Base-by-base conservation (phyloP, 2,329 filamentous ascomycete genomes). In the Lachnellula arida region DNA sequence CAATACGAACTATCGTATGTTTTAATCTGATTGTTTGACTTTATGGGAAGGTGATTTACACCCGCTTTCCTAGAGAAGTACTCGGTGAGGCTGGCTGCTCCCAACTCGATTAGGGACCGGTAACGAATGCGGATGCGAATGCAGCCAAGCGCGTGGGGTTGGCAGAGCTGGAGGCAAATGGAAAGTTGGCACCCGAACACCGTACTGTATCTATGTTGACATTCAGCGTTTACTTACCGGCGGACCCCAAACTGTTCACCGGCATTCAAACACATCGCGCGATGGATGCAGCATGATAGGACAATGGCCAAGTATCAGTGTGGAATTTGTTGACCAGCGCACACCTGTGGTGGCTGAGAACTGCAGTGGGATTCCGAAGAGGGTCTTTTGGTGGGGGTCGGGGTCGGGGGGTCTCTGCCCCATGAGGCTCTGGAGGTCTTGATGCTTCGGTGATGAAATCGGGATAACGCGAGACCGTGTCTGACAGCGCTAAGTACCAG, bases 301-400 rank as follows among this genome's bases (percentile, higher is more conserved):
- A 3, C 25, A 52, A 37, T 35, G 15, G 14, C 32, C 42, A 22
- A 25, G 39, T 39, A 15, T 42, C 23, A 25, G 14, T 14, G 40
- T n/a, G n/a, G 17, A 15, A 40, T 2, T 2, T 15, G 34, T 15
- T 5, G 11, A 53, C 22, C 19, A 34, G 11, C 25, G 17, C 25
- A 14, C n/a, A n/a, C n/a, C 15, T 19, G 49, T 22, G 53, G 56
- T 58, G 56, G 56, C 53, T 58, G 53, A 55, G 56, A 50, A 32
- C 28, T 40, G 34, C 17, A 40, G 22, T 40, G 22, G 28, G 22
- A 47, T n/a, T 28, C 44, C 23, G 23, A 47, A 39, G 25, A 37
- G 12, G 52, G 39, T 32, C n/a, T 19, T 42, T 22, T 44, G n/a
- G 19, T 19, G 42, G 19, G 42, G 11, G 19, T 56, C 34, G n/a